These are phyloP conservation scores for Neurospora africana DNA, from an alignment of 495 filamentous ascomycete genomes.

Conservation along the genomic window DNA sequence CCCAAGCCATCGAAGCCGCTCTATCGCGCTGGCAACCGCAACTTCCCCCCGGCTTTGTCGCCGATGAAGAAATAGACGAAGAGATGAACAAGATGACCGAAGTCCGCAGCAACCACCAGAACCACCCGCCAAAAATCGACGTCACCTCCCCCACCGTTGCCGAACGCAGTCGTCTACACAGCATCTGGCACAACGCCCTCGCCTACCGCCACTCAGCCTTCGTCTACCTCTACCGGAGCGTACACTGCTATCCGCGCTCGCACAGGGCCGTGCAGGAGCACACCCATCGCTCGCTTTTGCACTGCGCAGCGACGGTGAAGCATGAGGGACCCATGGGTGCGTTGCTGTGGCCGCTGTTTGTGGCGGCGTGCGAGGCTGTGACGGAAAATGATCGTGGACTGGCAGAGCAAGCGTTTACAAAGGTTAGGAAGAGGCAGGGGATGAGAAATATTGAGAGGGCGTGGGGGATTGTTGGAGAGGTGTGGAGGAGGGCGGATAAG, in stretches of 20 bases:
- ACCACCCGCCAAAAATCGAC: not conserved
- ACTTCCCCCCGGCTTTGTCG: slow-evolving; percentile 21
- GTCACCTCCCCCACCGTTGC: slow-evolving; percentile 1
- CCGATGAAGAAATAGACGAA: slow-evolving; percentile 1
- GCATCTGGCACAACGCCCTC: slow-evolving; percentile 49
- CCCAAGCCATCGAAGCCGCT: slow-evolving; percentile 45
- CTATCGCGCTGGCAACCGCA: slow-evolving; percentile 44
- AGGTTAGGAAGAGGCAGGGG: slow-evolving; percentile 42
- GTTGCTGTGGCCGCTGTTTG: slow-evolving; percentile 52
- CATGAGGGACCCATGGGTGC: slow-evolving; percentile 48
- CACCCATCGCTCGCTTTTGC: slow-evolving; percentile 34
- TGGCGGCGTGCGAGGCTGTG: slow-evolving; percentile 46
- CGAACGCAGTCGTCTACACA: slow-evolving; percentile 27
- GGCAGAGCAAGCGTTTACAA: slow-evolving; percentile 36
- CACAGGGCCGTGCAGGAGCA: slow-evolving; percentile 42
- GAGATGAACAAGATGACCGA: not conserved
- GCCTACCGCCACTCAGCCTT: slow-evolving; percentile 52
- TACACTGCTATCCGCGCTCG: slow-evolving; percentile 33
- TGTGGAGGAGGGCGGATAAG: slow-evolving; percentile 42
- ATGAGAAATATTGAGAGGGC: slow-evolving; percentile 52
- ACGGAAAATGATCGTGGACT: slow-evolving; percentile 29
- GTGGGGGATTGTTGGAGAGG: slow-evolving; percentile 46
- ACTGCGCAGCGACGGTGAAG: slow-evolving; percentile 42
- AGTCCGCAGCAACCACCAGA: not conserved
- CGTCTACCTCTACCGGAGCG: slow-evolving; percentile 50